These are phyloP conservation scores for Conidiobolus incongruus DNA, from an alignment of 371 early-diverging fungal genomes.

Conservation along the genomic window DNA sequence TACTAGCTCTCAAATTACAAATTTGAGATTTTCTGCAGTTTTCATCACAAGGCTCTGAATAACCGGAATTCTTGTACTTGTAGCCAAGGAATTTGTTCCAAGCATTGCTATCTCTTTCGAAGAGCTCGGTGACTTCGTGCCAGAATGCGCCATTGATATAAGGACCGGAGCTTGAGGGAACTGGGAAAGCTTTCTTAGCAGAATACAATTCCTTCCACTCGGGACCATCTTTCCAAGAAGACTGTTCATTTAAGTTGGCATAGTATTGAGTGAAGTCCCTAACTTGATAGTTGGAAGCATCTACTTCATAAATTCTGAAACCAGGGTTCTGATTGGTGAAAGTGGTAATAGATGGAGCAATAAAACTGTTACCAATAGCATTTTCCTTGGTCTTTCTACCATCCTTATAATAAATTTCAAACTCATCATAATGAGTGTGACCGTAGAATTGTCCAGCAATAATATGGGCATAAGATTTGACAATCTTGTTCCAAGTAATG, in stretches of 20 bases:
- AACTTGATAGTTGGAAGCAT: conserved; percentile 3
- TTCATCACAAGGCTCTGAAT: background rate
- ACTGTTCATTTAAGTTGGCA: conserved; percentile 3
- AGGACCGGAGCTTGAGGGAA: background rate
- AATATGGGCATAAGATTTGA: conserved; percentile 4
- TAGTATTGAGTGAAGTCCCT: conserved; percentile 5
- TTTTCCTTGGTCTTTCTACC: background rate
- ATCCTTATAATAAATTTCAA: conserved; percentile 4
- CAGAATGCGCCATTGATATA: conserved; percentile 1
- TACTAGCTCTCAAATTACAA: background rate
- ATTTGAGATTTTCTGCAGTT: background rate
- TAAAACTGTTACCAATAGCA: conserved; percentile 4
- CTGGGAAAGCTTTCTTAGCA: conserved; percentile 1
- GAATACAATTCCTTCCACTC: conserved; percentile 6
- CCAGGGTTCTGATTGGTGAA: conserved; percentile 6
- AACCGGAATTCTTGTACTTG: background rate
- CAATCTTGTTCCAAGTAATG: conserved; percentile 1
- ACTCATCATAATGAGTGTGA: conserved; percentile 7
- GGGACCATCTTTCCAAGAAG: background rate
- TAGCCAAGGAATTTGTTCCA: background rate
- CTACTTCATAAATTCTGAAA: conserved; percentile 6
- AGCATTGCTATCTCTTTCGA: background rate
- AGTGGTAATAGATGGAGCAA: conserved; percentile 7
- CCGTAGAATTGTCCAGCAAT: conserved; percentile 8
- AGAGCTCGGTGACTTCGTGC: background rate